Evolutionary conservation across 2,329 filamentous ascomycete species (phyloP).

Genomic region (Hymenoscyphus repandus): DNA sequence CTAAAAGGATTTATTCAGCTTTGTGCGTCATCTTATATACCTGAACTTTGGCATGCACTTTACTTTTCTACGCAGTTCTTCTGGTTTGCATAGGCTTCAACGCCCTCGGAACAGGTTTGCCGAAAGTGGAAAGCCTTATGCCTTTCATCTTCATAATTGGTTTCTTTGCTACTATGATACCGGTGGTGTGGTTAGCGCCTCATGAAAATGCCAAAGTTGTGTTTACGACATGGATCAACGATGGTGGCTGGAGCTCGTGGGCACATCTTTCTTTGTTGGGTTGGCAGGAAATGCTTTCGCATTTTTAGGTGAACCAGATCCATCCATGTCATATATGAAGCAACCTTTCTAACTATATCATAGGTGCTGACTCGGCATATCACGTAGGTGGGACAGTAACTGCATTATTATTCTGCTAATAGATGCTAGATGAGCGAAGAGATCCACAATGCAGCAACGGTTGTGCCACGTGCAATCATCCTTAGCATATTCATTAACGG

Average conservation of each 20-base stretch:
- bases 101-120: neutral
- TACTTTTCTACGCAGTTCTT: neutral
- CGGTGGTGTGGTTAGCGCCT: constrained; percentile 1
- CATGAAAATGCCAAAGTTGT: neutral
- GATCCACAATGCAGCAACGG: constrained; percentile 42
- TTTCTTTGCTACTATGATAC: neutral
- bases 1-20: neutral
- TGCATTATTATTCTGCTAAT: neutral
- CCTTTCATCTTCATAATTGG: constrained; percentile 1
- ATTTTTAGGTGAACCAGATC: neutral
- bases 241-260: constrained; percentile 1
- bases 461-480: constrained; percentile 47
- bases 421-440: constrained; percentile 37
- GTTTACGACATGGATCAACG: neutral
- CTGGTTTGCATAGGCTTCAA: neutral
- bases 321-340: neutral
- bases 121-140: constrained; percentile 1
- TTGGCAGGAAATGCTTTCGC: constrained; percentile 1
- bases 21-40: neutral
- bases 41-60: neutral
- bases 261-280: constrained; percentile 3
- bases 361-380: constrained; percentile 4
- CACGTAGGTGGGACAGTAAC: constrained; percentile 1
- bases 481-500: constrained; percentile 45
- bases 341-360: neutral